Base-by-base conservation (phyloP, 164 flowering plant genomes). In the Nymphaea thermarum region DNA sequence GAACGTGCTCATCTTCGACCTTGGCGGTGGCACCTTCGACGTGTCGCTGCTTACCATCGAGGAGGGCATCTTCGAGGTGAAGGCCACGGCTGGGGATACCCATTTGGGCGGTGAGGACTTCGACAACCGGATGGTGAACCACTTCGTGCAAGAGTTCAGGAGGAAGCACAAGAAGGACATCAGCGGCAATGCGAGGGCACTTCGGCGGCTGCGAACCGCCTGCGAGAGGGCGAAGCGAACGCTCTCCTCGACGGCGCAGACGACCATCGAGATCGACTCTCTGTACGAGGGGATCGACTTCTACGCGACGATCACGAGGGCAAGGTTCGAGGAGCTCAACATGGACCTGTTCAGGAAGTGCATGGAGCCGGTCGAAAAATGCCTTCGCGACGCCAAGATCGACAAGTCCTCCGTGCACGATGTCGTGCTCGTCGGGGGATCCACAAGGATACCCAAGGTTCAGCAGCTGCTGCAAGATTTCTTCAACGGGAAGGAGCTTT, bases 51-150 rank as follows among this genome's bases (percentile, higher is more conserved):
- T 80, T 42, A 77, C 83, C 8, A 79, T 82, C 65, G 85, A 81
- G 43, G 85, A 83, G 68, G 84, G 84, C 18, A 80, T 84, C 61
- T 84, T 82, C 15, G 88, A 82, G 67, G 87, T 82, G 42, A 84
- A 82, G 68, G 80, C 87, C n/a, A 84, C 87, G 0, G 87, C 87
- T 3, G 85, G 87, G 42, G 85, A 84, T 61, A 84, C 85, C 17
- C 87, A 84, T 45, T 77, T 84, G 3, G 85, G 87, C 41, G 81
- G 81, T 4, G 81, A 79, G 63, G 81, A 79, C 18, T 79, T 79
- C 14, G 81, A 76, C 45, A 79, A 79, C 62, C n/a, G 81, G 4
- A 76, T 79, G 81, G 79, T 79, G 65, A 79, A 71, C 65, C 79
- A 79, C 43, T 79, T 79, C 42, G 81, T 76, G 5, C 75, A 76